Conservation (phyloP, 73 alveolate genomes). For the Tetrahymena malaccensis region DNA sequence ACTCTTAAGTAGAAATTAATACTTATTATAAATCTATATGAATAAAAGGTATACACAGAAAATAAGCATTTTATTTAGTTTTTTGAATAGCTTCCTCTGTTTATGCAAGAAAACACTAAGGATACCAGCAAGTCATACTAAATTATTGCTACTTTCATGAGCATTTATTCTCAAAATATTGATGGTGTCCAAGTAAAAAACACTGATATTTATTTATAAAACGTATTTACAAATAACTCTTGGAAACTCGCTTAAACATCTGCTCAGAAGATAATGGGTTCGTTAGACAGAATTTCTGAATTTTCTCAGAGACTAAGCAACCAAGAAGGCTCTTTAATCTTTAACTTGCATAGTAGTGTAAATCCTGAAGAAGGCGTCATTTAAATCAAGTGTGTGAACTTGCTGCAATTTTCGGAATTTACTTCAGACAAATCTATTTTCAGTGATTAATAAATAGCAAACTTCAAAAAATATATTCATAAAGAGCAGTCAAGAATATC, state of each 20-base stretch:
- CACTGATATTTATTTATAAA: not conserved
- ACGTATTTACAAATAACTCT: not conserved
- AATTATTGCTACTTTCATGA: not conserved
- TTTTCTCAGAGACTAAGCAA: not conserved
- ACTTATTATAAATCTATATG: not conserved
- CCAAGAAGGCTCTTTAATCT: not conserved
- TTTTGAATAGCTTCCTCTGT: not conserved
- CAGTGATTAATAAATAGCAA: not conserved
- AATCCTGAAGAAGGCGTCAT: not conserved
- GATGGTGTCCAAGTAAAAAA: not conserved
- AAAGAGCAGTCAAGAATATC: not conserved
- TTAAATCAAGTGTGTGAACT: not conserved
- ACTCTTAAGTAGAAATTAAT: not conserved
- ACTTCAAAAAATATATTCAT: not conserved
- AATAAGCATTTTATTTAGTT: not conserved
- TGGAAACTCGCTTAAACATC: not conserved
- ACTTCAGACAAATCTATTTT: not conserved
- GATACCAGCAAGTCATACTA: not conserved
- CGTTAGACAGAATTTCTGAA: not conserved
- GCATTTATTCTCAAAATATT: not conserved
- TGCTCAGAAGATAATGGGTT: not conserved
- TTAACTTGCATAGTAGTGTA: not conserved
- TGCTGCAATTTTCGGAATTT: not conserved
- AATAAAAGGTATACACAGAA: not conserved
- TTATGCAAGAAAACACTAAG: not conserved